Base-by-base conservation (phyloP, 192 early-diverging fungal species). In the Lunasporangiospora selenospora region DNA sequence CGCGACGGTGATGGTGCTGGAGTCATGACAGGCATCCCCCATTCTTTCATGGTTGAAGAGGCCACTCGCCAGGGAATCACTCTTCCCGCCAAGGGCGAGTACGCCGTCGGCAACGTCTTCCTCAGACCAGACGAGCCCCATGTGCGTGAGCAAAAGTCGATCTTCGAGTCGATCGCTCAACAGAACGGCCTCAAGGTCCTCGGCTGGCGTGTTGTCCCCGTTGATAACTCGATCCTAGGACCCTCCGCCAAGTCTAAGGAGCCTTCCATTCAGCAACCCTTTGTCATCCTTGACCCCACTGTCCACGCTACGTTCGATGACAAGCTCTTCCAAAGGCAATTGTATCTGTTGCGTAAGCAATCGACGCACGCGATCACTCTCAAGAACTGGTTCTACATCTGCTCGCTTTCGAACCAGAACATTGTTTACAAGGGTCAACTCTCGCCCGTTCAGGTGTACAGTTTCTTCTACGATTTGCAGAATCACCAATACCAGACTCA, bases 1-100 rank as follows among this genome's bases (percentile, higher is more conserved):
- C 88, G 96, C 27, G 97, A 99, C 69, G 97, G 97, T 59, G 97
- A 99, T 79, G 97, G 95, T 63, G 96, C 96, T n/a, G 97, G 97
- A 53, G 90, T 97, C 43, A 99, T 99, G 97, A 82, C 89, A 6
- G 86, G 88, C 19, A 96, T 99, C 75, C 97, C 97, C 24, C 94
- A 99, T 84, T 78, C 86, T 44, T 88, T 97, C 62, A 86, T 99
- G 64, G 71, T 80, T 23, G 79, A 81, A 46, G 90, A 89, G 48
- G 84, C 88, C 31, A 45, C 57, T 3, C 63, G 82, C 34, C 82
- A 90, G 37, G 87, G 86, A 47, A 79, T 92, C 51, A 56, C 53
- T 6, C 81, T 94, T 24, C 96, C 95, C 21, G 71, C 82, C 0
- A 65, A 83, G 16, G 94, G 94, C 18, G 83, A 95, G 36, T 99